Conservation (phyloP, 495 filamentous ascomycete species). For the Arthonia radiata region DNA sequence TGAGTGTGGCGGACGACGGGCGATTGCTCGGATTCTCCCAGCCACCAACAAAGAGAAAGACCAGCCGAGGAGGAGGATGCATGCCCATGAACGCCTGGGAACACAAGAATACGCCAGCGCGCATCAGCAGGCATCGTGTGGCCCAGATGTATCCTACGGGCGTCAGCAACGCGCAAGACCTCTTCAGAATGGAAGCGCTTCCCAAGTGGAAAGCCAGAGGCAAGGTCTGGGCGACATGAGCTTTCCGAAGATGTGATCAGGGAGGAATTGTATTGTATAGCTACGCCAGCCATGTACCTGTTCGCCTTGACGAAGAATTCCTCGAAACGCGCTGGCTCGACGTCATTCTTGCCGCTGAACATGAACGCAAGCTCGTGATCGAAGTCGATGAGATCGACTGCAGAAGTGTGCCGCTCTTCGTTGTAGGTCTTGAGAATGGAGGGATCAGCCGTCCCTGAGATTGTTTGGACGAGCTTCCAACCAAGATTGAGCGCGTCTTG, state of each 20-base stretch:
- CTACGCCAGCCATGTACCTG: slow-evolving; percentile 39
- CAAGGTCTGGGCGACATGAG: slow-evolving; percentile 13
- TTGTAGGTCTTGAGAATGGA: slow-evolving; percentile 43
- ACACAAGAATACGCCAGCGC: slow-evolving; percentile 34
- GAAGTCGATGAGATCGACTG: slow-evolving; percentile 49
- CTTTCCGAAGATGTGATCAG: slow-evolving; percentile 18
- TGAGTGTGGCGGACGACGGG: no score
- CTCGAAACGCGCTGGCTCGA: slow-evolving; percentile 20
- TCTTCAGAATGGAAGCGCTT: slow-evolving; percentile 31
- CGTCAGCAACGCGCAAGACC: slow-evolving; percentile 32
- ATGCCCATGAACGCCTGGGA: slow-evolving; percentile 25
- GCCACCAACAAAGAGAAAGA: no score
- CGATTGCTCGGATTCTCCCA: no score
- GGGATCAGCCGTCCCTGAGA: slow-evolving; percentile 30
- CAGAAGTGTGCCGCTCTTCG: slow-evolving; percentile 38
- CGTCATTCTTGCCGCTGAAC: slow-evolving; percentile 27
- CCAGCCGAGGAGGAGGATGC: no score
- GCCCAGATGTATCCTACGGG: slow-evolving; percentile 26
- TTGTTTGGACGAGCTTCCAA: slow-evolving; percentile 49
- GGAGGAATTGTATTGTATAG: slow-evolving; percentile 29
- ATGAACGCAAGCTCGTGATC: slow-evolving; percentile 39
- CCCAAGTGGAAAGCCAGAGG: slow-evolving; percentile 23
- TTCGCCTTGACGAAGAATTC: slow-evolving; percentile 34
- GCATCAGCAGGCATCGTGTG: slow-evolving; percentile 26
- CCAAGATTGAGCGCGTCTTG: slow-evolving; percentile 60